Evolutionary conservation across 78 protist species (phyloP).

Genomic region (slime mould (Dictyostelium discoideum)): dicty_2.7 NC_007089.4:5851501-5852000

Average conservation of each 20-base stretch:
- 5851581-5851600: neutral
- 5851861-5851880: neutral
- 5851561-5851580: neutral
- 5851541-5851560: neutral
- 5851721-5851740: neutral
- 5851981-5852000: neutral
- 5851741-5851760: neutral
- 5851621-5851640: neutral
- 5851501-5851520: neutral
- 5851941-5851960: neutral
- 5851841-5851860: neutral
- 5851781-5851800: neutral
- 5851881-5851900: neutral
- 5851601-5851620: neutral
- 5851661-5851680: neutral
- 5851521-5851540: neutral
- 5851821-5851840: neutral
- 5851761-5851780: neutral
- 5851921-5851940: neutral
- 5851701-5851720: constrained; percentile 12
- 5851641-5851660: neutral
- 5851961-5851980: neutral
- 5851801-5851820: neutral
- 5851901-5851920: neutral
- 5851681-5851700: neutral